Evolutionary conservation across 1,284 basidiomycete species (phyloP), one percentile per base, ranked within the genome.

Genomic region (Tilletiopsis washingtonensis): DNA sequence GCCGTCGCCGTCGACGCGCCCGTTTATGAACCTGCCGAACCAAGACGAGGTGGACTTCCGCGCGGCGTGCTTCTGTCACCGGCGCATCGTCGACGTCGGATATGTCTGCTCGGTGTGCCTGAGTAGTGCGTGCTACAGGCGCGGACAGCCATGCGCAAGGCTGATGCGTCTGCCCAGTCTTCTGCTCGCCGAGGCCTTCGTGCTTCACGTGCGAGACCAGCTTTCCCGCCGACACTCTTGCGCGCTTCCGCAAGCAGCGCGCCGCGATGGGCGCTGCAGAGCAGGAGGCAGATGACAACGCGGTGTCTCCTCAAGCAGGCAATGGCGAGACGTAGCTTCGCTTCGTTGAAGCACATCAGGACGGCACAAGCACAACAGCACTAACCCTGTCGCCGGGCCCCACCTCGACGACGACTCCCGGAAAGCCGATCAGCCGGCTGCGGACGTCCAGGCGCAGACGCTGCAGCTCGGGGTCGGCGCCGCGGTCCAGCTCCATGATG

Each of bases 21-120:
- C 81, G 53, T 77, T 83, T 20, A 78, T 98, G 43, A 82, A 86
- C 2, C 82, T 88, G 25, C 93, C 94, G 0, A 89, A 86, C 1
- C 87, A 93, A 74, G 91, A 97, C 69, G 86, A 85, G 61, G 85
- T 97, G 52, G 94, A 98, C 73, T 93, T 98, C 71, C 81, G 94
- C 24, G 94, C 94, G 0, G 91, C 91, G 5, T 98, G 94, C 74
- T 98, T 99, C 77, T 99, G 94, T 75, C 94, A 98, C 75, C 91
- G 96, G 69, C 84, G 85, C 47, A 93, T 96, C 41, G 83, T 98
- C 34, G 93, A 98, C 68, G 82, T 98, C 46, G 94, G 91, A 32
- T 99, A 93, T 67, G 91, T 99, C 21, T 99, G 94, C 75, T 65
- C 61, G 24, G 69, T 71, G 20, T 73, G 70, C 36, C 47, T 73